Evolutionary conservation across 2,329 filamentous ascomycete species (phyloP).

Genomic region (Xylariomycetidae sp.): DNA sequence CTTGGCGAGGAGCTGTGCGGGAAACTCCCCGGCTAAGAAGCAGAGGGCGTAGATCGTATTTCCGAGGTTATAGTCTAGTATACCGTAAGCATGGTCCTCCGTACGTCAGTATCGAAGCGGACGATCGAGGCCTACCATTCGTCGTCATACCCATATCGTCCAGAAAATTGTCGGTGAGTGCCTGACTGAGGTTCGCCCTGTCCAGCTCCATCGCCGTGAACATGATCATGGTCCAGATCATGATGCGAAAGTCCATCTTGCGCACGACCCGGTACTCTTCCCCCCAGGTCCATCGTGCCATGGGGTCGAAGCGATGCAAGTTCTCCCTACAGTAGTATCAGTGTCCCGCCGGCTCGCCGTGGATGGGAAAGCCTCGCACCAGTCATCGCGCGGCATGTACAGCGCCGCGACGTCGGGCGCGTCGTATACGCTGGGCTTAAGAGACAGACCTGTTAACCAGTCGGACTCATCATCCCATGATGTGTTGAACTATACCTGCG

Average conservation of each 20-base stretch:
- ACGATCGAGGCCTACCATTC: conserved; percentile 29
- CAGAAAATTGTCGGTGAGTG: conserved; percentile 44
- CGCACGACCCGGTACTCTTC: conserved; percentile 26
- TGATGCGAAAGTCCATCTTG: conserved; percentile 33
- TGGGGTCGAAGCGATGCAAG: conserved; percentile 28
- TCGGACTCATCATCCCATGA: neutral
- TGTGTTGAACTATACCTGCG: conserved; percentile 15
- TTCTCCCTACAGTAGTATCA: conserved; percentile 22
- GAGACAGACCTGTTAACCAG: conserved; percentile 6
- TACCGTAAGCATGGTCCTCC: neutral
- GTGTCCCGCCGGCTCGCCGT: neutral
- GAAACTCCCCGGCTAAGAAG: conserved; percentile 54
- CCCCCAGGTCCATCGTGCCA: conserved; percentile 28
- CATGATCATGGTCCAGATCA: conserved; percentile 44
- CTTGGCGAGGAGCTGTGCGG: conserved; percentile 56
- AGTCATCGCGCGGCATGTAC: conserved; percentile 25
- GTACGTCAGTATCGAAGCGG: neutral
- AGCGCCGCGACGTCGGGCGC: conserved; percentile 36
- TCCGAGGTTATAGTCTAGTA: conserved; percentile 45
- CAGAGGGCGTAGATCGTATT: conserved; percentile 49
- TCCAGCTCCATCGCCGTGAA: conserved; percentile 48
- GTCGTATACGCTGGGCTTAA: conserved; percentile 41
- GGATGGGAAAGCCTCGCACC: conserved; percentile 9
- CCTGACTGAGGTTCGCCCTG: conserved; percentile 41
- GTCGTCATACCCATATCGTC: conserved; percentile 37